phyloP scores from a whole-genome alignment of 2,329 filamentous ascomycete genomes.

The Fusarium guadeloupense region DNA sequence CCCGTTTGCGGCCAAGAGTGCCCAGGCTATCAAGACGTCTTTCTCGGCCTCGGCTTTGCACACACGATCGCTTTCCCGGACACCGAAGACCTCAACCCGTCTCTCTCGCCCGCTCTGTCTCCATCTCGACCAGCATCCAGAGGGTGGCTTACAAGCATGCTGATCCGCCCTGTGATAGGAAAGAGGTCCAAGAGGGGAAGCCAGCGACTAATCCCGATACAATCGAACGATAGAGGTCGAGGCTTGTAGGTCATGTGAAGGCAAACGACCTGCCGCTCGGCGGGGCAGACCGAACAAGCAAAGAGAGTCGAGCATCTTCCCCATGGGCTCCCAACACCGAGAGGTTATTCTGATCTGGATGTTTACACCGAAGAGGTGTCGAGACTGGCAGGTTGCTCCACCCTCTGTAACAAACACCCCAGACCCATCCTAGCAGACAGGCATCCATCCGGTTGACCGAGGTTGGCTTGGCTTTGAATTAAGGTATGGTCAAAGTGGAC shows the following conservation, averaged over 20 bases:
- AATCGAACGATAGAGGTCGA: constrained; percentile 28
- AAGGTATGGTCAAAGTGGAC: constrained; percentile 25
- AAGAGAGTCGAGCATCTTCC: not conserved
- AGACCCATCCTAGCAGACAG: constrained; percentile 1
- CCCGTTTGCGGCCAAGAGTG: constrained; percentile 14
- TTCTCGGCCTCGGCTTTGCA: constrained; percentile 23
- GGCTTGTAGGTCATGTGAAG: constrained; percentile 18
- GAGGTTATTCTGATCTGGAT: constrained; percentile 16
- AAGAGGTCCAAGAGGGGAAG: constrained; percentile 5
- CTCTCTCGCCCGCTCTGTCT: not conserved
- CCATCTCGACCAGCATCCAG: not conserved
- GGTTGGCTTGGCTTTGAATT: constrained; percentile 23
- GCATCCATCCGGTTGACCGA: constrained; percentile 17
- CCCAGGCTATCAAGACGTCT: not conserved
- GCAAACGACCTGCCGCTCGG: constrained; percentile 22
- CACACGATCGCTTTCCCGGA: constrained; percentile 3
- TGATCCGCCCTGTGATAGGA: constrained; percentile 15
- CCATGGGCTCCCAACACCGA: constrained; percentile 15
- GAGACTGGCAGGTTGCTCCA: constrained; percentile 23
- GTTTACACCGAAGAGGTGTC: constrained; percentile 24
- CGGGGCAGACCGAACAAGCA: constrained; percentile 26
- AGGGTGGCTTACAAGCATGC: constrained; percentile 13
- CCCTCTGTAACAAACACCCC: constrained; percentile 3
- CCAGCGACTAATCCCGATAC: constrained; percentile 18
- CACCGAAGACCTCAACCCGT: constrained; percentile 5